A percentile compares a stretch with the other conserved stretches of the same genome.
These are phyloP conservation scores for Candida freyschussii DNA, from an alignment of 1,139 yeast species.

Conservation along the genomic window DNA sequence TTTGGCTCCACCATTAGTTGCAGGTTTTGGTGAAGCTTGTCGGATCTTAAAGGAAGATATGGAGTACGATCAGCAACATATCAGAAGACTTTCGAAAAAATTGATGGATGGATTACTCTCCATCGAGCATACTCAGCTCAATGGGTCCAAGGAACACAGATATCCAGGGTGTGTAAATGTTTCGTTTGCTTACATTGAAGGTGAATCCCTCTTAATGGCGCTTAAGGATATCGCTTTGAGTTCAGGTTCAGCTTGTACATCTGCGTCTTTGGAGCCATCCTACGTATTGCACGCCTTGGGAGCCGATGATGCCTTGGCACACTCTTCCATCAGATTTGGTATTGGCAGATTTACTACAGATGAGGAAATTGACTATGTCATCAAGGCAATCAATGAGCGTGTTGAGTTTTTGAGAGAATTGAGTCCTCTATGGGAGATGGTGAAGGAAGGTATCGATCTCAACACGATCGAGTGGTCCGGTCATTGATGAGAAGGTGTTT, in stretches of 20 bases:
- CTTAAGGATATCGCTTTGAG: conserved; percentile 93
- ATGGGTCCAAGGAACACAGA: conserved; percentile 71
- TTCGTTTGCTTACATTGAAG: conserved; percentile 96
- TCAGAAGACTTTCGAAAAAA: conserved; percentile 64
- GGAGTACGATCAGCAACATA: conserved; percentile 69
- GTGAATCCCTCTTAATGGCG: conserved; percentile 96
- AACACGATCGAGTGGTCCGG: conserved; percentile 97
- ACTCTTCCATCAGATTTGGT: conserved; percentile 94
- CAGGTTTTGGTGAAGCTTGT: conserved; percentile 98
- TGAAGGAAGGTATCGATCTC: conserved; percentile 95
- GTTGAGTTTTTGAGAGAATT: conserved; percentile 88
- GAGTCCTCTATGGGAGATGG: conserved; percentile 99
- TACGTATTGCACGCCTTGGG: conserved; percentile 96
- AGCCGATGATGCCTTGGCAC: conserved; percentile 97
- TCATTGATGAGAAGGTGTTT: no score
- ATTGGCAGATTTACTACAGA: conserved; percentile 97
- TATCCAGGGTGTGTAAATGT: conserved; percentile 95
- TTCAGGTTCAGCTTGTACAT: conserved; percentile 98
- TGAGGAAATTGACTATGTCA: conserved; percentile 89
- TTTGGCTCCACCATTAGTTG: conserved; percentile 88
- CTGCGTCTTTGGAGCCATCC: conserved; percentile 96
- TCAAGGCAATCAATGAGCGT: conserved; percentile 81
- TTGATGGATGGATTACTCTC: conserved; percentile 68
- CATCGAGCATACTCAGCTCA: conserved; percentile 83
- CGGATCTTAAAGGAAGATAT: conserved; percentile 71